A percentile compares a stretch with the other conserved stretches of the same genome.
phyloP scores from a whole-genome alignment of 2,329 filamentous ascomycete species.

The Phialophora expanda region DNA sequence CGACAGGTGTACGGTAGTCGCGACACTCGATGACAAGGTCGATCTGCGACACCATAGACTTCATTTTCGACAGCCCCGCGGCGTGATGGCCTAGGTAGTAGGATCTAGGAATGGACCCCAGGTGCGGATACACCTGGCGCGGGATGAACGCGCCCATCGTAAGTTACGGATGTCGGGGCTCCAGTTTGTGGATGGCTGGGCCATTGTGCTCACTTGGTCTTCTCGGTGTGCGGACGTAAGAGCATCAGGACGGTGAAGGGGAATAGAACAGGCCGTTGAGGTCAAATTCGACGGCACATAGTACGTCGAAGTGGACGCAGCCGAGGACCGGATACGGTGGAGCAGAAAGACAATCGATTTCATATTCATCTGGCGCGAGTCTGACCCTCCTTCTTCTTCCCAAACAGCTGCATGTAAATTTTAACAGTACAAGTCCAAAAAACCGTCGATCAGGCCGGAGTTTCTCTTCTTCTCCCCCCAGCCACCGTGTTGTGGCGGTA shows the following conservation, averaged over 20 bases:
- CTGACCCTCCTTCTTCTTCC: neutral
- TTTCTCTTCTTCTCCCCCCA: neutral
- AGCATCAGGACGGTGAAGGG: neutral
- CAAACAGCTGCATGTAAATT: neutral
- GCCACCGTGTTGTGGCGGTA: neutral
- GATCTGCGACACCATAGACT: slow-evolving; percentile 75
- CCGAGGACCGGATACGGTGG: neutral
- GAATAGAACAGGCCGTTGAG: neutral
- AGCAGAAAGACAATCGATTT: neutral
- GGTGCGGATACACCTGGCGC: slow-evolving; percentile 72
- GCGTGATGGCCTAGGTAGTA: slow-evolving; percentile 96
- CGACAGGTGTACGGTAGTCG: slow-evolving; percentile 87
- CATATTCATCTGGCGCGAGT: neutral
- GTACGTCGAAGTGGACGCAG: neutral
- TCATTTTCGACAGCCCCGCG: slow-evolving; percentile 80
- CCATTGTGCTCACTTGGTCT: slow-evolving; percentile 18
- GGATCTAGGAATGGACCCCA: slow-evolving; percentile 78
- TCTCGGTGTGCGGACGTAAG: neutral
- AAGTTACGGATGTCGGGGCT: neutral
- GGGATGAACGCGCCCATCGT: slow-evolving; percentile 67
- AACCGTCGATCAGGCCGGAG: neutral
- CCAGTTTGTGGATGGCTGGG: neutral
- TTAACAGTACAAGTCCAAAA: too few species aligned
- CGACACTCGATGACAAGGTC: slow-evolving; percentile 93
- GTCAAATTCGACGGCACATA: neutral